Conservation (phyloP, 352 stramenopile species). For the Phytophthora capsici region DNA sequence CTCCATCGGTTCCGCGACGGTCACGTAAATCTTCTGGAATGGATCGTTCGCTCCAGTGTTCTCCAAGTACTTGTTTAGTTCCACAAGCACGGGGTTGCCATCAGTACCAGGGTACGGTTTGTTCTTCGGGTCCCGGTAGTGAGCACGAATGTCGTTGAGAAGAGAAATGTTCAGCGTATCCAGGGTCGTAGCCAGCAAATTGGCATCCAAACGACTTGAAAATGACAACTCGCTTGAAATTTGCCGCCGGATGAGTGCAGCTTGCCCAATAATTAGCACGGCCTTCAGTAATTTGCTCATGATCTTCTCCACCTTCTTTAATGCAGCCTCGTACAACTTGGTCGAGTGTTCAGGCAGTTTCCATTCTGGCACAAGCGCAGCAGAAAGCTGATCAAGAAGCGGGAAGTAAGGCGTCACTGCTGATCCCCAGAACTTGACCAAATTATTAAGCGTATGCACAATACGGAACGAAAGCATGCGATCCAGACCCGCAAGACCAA, state of each 20-base stretch:
- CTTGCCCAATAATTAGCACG: slow-evolving; percentile 93
- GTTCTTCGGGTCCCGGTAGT: slow-evolving; percentile 85
- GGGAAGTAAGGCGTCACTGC: slow-evolving; percentile 90
- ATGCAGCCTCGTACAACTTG: slow-evolving; percentile 85
- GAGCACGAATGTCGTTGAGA: slow-evolving; percentile 88
- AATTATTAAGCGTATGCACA: slow-evolving; percentile 93
- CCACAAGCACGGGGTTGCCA: slow-evolving; percentile 85
- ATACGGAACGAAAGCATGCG: slow-evolving; percentile 93
- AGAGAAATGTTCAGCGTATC: slow-evolving; percentile 92
- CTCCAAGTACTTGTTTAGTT: slow-evolving; percentile 93
- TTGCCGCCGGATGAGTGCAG: slow-evolving; percentile 92
- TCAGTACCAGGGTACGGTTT: slow-evolving; percentile 82
- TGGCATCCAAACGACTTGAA: slow-evolving; percentile 90
- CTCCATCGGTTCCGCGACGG: slow-evolving; percentile 90
- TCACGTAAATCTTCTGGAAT: slow-evolving; percentile 95
- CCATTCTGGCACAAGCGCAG: slow-evolving; percentile 87
- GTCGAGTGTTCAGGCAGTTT: slow-evolving; percentile 88
- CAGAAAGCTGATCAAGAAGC: slow-evolving; percentile 88
- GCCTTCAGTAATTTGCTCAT: slow-evolving; percentile 94
- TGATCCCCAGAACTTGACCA: slow-evolving; percentile 93
- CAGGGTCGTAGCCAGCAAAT: slow-evolving; percentile 89
- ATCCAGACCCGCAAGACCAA: slow-evolving; percentile 92
- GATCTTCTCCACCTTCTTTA: slow-evolving; percentile 95
- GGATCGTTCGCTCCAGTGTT: slow-evolving; percentile 93
- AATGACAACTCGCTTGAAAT: slow-evolving; percentile 94